A percentile compares a stretch with the other conserved stretches of the same genome.
Evolutionary conservation across 345 rosid genomes (phyloP).

Genomic region (Aquilaria malaccensis): DNA sequence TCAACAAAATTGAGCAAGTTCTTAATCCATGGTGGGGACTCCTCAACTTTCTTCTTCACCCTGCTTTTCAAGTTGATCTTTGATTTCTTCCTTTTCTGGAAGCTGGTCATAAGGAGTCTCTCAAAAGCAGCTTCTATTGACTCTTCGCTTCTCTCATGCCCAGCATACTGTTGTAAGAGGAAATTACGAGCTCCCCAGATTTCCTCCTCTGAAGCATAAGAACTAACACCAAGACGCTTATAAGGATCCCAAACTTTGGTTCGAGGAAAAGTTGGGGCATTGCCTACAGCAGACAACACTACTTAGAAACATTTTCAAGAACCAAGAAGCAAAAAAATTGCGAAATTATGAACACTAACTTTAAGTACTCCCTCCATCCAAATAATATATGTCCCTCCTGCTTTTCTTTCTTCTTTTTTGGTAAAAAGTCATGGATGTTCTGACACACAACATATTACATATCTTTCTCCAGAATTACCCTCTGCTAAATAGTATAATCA

Average conservation of each 20-base stretch:
- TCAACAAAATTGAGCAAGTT: slow-evolving; percentile 70
- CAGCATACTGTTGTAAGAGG: slow-evolving; percentile 76
- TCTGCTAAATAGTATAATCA: too few species aligned
- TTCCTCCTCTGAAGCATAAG: slow-evolving; percentile 89
- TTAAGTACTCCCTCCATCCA: too few species aligned
- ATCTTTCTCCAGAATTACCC: too few species aligned
- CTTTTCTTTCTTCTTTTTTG: neutral
- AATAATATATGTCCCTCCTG: neutral
- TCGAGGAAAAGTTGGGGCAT: slow-evolving; percentile 58
- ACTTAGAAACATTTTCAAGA: neutral
- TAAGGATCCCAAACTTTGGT: slow-evolving; percentile 83
- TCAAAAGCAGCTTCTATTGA: slow-evolving; percentile 96
- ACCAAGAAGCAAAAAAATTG: neutral
- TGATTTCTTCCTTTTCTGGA: slow-evolving; percentile 61
- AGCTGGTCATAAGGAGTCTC: slow-evolving; percentile 83
- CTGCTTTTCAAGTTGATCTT: slow-evolving; percentile 78
- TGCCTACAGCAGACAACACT: slow-evolving; percentile 34
- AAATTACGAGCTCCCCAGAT: slow-evolving; percentile 97
- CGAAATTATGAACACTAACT: neutral
- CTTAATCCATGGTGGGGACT: slow-evolving; percentile 90
- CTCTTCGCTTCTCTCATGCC: slow-evolving; percentile 90
- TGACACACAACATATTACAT: neutral
- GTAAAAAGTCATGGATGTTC: neutral
- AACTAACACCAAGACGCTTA: slow-evolving; percentile 71
- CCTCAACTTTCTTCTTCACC: slow-evolving; percentile 91